Conservation (phyloP, 768 basidiomycete genomes). For the Suillus occidentalis region DNA sequence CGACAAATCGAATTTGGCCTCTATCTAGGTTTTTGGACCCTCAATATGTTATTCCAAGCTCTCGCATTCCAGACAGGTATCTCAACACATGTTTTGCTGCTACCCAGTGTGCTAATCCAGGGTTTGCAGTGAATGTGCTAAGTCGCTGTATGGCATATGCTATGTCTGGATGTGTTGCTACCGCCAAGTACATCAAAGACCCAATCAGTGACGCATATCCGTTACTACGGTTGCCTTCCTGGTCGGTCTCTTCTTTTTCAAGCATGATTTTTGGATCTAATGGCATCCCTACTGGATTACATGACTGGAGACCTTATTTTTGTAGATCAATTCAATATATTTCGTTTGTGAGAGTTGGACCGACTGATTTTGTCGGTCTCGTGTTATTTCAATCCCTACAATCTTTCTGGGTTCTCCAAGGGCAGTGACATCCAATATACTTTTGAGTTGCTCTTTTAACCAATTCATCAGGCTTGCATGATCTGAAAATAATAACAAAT, state of each 20-base stretch:
- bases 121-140: conserved; percentile 12
- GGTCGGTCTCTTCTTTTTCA: not conserved
- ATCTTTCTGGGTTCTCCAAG: conserved; percentile 24
- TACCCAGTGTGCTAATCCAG: conserved; percentile 7
- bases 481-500: conserved; percentile 22
- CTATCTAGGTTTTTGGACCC: not conserved
- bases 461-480: not conserved
- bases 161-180: conserved; percentile 15
- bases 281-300: conserved; percentile 10
- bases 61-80: conserved; percentile 11
- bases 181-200: conserved; percentile 24
- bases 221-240: not conserved
- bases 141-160: conserved; percentile 6
- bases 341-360: too few relatives aligned
- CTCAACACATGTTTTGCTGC: conserved; percentile 17
- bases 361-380: not conserved
- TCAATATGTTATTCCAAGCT: not conserved
- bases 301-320: not conserved
- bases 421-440: conserved; percentile 20
- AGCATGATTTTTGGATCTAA: not conserved
- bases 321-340: not conserved
- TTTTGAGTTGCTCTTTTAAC: conserved; percentile 12
- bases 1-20: conserved; percentile 5
- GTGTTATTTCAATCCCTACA: conserved; percentile 26
- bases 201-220: conserved; percentile 12